A percentile compares a stretch with the other conserved stretches of the same genome.
phyloP scores from a whole-genome alignment of 164 flowering plant genomes.

The Stephania cephalantha region DNA sequence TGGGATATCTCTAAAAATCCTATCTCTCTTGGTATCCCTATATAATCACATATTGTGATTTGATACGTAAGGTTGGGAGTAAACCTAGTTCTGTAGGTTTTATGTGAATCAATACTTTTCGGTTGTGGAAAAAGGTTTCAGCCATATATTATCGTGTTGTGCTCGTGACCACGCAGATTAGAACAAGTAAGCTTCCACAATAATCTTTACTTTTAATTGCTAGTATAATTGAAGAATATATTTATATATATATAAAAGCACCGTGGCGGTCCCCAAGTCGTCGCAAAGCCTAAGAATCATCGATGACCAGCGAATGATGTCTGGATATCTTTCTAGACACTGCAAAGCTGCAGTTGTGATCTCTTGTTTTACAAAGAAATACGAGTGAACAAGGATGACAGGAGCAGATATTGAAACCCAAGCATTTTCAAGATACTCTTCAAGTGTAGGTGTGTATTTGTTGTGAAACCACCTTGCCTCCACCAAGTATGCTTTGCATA shows the following conservation, averaged over 20 bases:
- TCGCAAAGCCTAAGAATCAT: slow-evolving; percentile 30
- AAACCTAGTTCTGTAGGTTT: no score
- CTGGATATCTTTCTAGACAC: slow-evolving; percentile 11
- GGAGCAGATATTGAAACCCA: slow-evolving; percentile 30
- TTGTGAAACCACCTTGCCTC: slow-evolving; percentile 41
- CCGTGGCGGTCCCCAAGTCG: slow-evolving; percentile 36
- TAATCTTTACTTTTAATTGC: no score
- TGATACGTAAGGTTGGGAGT: no score
- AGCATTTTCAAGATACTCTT: slow-evolving; percentile 43
- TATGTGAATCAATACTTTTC: no score
- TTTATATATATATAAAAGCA: slow-evolving; percentile 2
- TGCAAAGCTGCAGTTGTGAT: slow-evolving; percentile 6
- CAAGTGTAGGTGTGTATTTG: slow-evolving; percentile 26
- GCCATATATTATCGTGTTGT: no score
- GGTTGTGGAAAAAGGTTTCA: no score
- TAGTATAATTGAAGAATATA: no score
- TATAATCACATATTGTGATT: no score
- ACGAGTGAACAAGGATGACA: slow-evolving; percentile 20
- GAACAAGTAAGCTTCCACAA: no score
- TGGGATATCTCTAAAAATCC: no score
- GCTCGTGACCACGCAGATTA: no score
- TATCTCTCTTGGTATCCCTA: no score
- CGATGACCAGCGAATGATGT: slow-evolving; percentile 27
- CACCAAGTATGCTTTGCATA: slow-evolving; percentile 31
- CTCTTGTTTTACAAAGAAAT: slow-evolving; percentile 16